Conservation (phyloP, 345 rosid genomes). For the Gossypium turneri region DNA sequence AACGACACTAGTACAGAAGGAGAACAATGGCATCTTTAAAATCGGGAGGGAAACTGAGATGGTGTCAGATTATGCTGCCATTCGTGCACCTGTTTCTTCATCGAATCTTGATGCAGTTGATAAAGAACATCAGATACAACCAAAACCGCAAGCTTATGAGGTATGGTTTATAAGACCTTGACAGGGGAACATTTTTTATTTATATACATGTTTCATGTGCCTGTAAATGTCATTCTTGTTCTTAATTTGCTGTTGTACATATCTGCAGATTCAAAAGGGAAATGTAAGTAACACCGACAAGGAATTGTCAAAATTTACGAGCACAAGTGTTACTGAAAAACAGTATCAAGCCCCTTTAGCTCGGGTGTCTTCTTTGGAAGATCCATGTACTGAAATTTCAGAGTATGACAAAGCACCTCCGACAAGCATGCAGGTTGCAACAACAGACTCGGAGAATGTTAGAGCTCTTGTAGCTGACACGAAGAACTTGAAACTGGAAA, state of each 20-base stretch:
- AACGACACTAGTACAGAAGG: constrained; percentile 25
- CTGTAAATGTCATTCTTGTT: constrained; percentile 7
- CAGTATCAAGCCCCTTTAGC: constrained; percentile 72
- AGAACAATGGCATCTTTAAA: constrained; percentile 14
- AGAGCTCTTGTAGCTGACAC: constrained; percentile 45
- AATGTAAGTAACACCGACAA: constrained; percentile 31
- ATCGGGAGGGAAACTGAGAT: constrained; percentile 26
- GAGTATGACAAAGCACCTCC: constrained; percentile 59
- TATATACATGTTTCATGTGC: neutral
- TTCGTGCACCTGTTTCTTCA: constrained; percentile 30
- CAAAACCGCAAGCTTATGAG: constrained; percentile 31
- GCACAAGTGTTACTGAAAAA: constrained; percentile 35
- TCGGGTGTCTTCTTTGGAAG: constrained; percentile 72
- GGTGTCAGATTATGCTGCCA: constrained; percentile 30
- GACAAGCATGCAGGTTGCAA: constrained; percentile 29
- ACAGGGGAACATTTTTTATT: neutral
- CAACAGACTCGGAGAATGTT: constrained; percentile 31
- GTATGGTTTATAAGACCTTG: constrained; percentile 30
- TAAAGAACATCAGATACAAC: constrained; percentile 25
- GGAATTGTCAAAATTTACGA: constrained; percentile 40
- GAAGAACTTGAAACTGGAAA: constrained; percentile 38
- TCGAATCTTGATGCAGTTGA: constrained; percentile 28
- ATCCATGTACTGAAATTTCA: constrained; percentile 51
- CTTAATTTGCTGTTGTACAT: constrained; percentile 11
- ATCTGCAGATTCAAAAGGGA: constrained; percentile 43